phyloP scores from a whole-genome alignment of 495 filamentous ascomycete genomes.

The Neurospora discreta region DNA sequence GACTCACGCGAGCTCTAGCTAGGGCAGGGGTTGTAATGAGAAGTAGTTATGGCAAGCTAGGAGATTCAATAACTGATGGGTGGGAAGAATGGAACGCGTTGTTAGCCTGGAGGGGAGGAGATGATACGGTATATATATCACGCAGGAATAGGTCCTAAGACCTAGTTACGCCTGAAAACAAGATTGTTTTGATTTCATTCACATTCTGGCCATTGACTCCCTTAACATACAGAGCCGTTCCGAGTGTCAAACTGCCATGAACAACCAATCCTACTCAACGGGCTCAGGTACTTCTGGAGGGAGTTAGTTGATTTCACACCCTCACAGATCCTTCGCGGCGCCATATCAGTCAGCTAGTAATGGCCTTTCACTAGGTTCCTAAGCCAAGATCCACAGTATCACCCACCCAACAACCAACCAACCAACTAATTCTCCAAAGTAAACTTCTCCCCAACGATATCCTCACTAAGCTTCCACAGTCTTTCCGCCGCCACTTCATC shows the following conservation, averaged over 20 bases:
- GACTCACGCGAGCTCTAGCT: background rate
- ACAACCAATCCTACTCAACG: too few relatives aligned
- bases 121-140: background rate
- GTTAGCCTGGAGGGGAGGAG: background rate
- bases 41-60: background rate
- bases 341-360: too few relatives aligned
- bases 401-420: background rate
- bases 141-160: background rate
- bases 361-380: background rate
- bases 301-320: too few relatives aligned
- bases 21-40: background rate
- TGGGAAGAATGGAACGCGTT: background rate
- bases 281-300: too few relatives aligned
- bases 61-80: background rate
- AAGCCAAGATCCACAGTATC: background rate
- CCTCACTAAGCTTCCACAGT: slow-evolving; percentile 40
- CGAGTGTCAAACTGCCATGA: too few relatives aligned
- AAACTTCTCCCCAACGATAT: slow-evolving; percentile 36
- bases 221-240: too few relatives aligned
- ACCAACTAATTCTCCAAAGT: background rate
- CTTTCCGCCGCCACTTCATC: slow-evolving; percentile 34
- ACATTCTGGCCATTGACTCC: background rate
- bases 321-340: too few relatives aligned
- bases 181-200: background rate
- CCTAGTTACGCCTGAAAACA: background rate